Base-by-base conservation (phyloP, 2,329 filamentous ascomycete species). In the Ceratocystiopsis minuta region DNA sequence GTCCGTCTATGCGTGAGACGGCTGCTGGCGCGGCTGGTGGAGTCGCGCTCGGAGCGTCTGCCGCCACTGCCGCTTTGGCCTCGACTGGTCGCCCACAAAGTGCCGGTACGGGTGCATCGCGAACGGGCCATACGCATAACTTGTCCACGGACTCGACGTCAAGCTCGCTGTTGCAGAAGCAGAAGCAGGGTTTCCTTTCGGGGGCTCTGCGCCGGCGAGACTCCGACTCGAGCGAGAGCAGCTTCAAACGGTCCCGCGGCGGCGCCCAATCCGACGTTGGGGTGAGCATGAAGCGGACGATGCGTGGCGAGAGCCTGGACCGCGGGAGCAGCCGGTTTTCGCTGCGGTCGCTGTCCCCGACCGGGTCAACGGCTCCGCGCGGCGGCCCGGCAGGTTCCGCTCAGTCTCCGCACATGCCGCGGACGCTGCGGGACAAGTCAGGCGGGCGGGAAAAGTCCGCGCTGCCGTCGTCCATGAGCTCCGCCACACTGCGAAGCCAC, bases 151-250 rank as follows among this genome's bases (percentile, higher is more conserved):
- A 39, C 34, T 43, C 41, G 13, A 18, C 33, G 14, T 37, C 38
- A 3, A 54, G 53, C 40, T 53, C 53, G 2, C 46, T 55, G 48
- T 51, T 17, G 37, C 37, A 40, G 11, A 35, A 37, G 16, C 43
- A 45, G 20, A 20, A 28, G 13, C 10, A 11, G 14, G 32, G 35
- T 2, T 16, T 50, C 34, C 45, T 52, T 32, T 56, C 55, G 36
- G 52, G 64, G 13, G 50, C 52, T 6, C 57, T 74, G 10, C 60
- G 63, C 44, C 68, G 77, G 2, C 68, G 63, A 11, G 65, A 62
- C 16, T 81, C 78, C 0, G 74, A 76, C 49, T 77, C 71, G 24
- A 84, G 79, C 52, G 78, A 83, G 37, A 93, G 82, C 59, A 93
- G 84, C 55, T 94, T 94, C 62, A 80, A 73, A 53, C 78, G 83